Percentiles rank a stretch among this genome's conserved stretches.
phyloP scores from a whole-genome alignment of 495 filamentous ascomycete genomes.

The Cercophora scortea region DNA sequence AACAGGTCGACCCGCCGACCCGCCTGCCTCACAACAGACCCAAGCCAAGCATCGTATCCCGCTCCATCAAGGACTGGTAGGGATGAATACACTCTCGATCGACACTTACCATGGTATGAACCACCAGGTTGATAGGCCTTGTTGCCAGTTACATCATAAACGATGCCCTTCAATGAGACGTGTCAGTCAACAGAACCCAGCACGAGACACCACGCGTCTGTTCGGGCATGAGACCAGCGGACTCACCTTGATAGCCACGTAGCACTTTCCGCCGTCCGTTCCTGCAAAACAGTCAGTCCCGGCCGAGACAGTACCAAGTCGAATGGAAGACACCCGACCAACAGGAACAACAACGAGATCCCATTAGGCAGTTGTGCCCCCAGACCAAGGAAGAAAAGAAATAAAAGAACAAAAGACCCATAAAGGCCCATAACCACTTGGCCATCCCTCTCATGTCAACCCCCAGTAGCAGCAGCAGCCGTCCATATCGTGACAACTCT shows the following conservation, averaged over 20 bases:
- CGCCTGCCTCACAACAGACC: too few species aligned
- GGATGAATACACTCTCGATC: background rate
- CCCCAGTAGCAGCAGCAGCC: background rate
- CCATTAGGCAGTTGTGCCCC: background rate
- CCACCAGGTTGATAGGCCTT: constrained; percentile 75
- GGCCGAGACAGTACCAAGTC: background rate
- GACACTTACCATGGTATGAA: constrained; percentile 66
- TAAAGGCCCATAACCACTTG: background rate
- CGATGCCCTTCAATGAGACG: constrained; percentile 50
- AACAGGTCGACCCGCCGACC: too few species aligned
- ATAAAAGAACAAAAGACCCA: too few species aligned
- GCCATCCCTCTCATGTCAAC: background rate
- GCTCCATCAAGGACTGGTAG: background rate
- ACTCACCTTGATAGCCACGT: constrained; percentile 82
- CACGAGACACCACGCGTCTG: too few species aligned
- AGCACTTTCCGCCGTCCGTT: constrained; percentile 58
- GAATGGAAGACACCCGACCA: background rate
- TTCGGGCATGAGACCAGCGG: too few species aligned
- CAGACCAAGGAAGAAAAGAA: too few species aligned
- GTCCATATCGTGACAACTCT: too few species aligned
- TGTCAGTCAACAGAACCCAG: background rate
- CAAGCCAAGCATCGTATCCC: too few species aligned
- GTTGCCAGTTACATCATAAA: constrained; percentile 91
- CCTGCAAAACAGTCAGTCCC: constrained; percentile 27
- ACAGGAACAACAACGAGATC: background rate